A percentile compares a stretch with the other conserved stretches of the same genome.
Evolutionary conservation across 2,329 filamentous ascomycete species (phyloP).

Genomic region (Epichloe aotearoae): DNA sequence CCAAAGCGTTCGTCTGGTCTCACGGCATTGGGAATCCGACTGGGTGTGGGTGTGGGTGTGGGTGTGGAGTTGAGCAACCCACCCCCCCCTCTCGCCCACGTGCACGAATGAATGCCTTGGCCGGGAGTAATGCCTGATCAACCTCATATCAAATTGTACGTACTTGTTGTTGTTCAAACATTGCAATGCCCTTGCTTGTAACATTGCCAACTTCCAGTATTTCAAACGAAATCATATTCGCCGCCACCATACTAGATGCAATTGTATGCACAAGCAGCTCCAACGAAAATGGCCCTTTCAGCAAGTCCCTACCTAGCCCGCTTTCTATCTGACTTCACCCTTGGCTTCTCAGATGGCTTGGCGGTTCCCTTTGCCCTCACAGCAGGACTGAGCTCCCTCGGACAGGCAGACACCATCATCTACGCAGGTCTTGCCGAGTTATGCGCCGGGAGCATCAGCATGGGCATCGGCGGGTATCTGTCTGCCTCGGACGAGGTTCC

Average conservation of each 20-base stretch:
- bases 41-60: too few species aligned
- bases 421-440: constrained; percentile 58
- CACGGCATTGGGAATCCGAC: too few species aligned
- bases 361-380: constrained; percentile 66
- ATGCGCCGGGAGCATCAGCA: constrained; percentile 58
- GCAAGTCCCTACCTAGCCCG: constrained; percentile 19
- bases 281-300: background rate
- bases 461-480: constrained; percentile 60
- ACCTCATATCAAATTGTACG: too few species aligned
- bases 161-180: too few species aligned
- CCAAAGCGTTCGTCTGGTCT: too few species aligned
- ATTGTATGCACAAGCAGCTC: too few species aligned
- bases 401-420: constrained; percentile 48
- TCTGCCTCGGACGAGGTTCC: constrained; percentile 34
- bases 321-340: constrained; percentile 51
- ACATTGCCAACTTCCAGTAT: too few species aligned
- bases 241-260: too few species aligned
- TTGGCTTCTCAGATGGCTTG: constrained; percentile 61
- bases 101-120: background rate
- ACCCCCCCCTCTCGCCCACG: background rate
- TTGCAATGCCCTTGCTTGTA: too few species aligned
- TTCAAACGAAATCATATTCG: too few species aligned
- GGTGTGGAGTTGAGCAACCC: background rate
- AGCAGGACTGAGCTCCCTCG: constrained; percentile 51
- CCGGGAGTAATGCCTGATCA: too few species aligned